These are phyloP conservation scores for Solanum paucissectum DNA, from an alignment of 257 asterid genomes.

Conservation along the genomic window DNA sequence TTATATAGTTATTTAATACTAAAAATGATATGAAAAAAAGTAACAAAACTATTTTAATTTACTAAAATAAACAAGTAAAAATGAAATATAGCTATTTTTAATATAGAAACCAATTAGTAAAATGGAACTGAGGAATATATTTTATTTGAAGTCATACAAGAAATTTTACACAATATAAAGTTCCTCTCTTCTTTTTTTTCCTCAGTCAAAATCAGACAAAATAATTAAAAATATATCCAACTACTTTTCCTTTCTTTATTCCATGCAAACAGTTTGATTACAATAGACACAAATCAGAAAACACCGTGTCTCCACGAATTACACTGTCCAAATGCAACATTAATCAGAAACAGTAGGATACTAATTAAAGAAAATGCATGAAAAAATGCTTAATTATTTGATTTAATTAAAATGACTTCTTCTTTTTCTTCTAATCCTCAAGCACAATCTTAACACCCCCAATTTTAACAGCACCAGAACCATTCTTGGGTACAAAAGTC, in stretches of 20 bases:
- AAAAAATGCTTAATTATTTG: not conserved
- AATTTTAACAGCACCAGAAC: slow-evolving; percentile 43
- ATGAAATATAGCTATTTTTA: no score
- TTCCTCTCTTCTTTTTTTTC: not conserved
- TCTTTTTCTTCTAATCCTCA: not conserved
- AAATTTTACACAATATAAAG: no score
- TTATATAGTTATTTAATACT: no score
- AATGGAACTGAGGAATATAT: no score
- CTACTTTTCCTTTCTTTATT: not conserved
- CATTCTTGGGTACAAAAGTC: slow-evolving; percentile 47
- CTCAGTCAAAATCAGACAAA: not conserved
- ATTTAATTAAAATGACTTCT: not conserved
- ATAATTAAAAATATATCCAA: not conserved
- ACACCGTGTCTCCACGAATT: not conserved
- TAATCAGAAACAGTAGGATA: not conserved
- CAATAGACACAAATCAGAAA: not conserved
- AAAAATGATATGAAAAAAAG: no score
- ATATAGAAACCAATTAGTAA: no score
- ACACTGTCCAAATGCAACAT: not conserved
- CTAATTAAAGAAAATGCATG: not conserved
- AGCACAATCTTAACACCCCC: slow-evolving; percentile 45
- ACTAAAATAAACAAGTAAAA: no score
- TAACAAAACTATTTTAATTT: no score
- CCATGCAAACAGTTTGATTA: not conserved
- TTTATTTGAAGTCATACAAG: no score